phyloP scores from a whole-genome alignment of 192 early-diverging fungal genomes.

The Obelidium mucronatum region DNA sequence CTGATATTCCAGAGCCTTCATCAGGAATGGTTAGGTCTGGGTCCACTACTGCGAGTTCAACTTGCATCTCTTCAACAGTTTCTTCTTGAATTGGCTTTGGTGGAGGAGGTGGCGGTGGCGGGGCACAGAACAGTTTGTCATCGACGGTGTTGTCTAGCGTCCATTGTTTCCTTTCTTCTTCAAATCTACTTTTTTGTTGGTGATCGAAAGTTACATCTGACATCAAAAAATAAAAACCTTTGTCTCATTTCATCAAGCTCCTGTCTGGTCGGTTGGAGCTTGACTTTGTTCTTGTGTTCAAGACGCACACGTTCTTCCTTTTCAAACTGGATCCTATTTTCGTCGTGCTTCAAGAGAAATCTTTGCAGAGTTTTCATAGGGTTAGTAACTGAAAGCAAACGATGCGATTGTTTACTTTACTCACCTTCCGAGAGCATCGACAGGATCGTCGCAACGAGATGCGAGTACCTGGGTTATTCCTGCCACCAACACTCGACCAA shows the following conservation, averaged over 20 bases:
- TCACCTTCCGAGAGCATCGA: slow-evolving; percentile 16
- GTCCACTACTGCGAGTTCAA: background rate
- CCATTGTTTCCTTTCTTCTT: background rate
- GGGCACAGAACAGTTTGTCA: background rate
- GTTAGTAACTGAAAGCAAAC: background rate
- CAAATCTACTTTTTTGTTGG: too few species aligned
- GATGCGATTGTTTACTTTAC: background rate
- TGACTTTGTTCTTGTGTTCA: background rate
- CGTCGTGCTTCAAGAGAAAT: slow-evolving; percentile 11
- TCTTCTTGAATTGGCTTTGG: background rate
- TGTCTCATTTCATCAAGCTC: background rate
- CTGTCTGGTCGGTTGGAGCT: background rate
- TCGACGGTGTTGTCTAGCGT: background rate
- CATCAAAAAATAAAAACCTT: too few species aligned
- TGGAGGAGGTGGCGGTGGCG: background rate
- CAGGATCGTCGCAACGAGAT: slow-evolving; percentile 3
- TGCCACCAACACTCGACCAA: background rate
- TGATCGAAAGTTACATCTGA: too few species aligned
- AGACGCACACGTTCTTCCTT: background rate
- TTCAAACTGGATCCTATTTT: background rate
- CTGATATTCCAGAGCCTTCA: background rate
- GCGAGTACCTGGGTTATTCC: slow-evolving; percentile 16
- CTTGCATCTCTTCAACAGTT: background rate
- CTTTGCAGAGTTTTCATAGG: background rate
- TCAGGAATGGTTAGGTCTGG: background rate